phyloP scores from a whole-genome alignment of 2,329 filamentous ascomycete genomes.

The Zarea fungicola region DNA sequence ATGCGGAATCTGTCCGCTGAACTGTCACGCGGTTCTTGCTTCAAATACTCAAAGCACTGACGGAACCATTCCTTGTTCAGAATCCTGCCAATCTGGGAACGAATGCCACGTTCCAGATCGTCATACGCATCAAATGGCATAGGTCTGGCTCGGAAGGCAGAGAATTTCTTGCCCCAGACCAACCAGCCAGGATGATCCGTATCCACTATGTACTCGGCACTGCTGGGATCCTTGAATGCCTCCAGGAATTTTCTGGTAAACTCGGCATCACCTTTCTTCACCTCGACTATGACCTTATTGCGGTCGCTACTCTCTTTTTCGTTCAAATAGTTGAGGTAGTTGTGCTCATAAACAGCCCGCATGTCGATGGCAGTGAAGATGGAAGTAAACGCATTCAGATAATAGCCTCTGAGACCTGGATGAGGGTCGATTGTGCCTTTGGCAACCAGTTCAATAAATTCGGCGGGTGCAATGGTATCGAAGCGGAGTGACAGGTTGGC shows the following conservation, averaged over 20 bases:
- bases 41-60: slow-evolving; percentile 86
- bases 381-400: slow-evolving; percentile 68
- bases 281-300: slow-evolving; percentile 69
- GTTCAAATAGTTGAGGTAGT: slow-evolving; percentile 79
- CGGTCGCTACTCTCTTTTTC: slow-evolving; percentile 68
- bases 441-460: slow-evolving; percentile 78
- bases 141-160: slow-evolving; percentile 69
- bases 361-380: slow-evolving; percentile 84
- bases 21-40: slow-evolving; percentile 86
- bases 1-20: slow-evolving; percentile 83
- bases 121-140: slow-evolving; percentile 68
- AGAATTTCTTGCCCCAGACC: slow-evolving; percentile 86
- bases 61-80: slow-evolving; percentile 82
- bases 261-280: slow-evolving; percentile 65
- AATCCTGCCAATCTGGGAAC: slow-evolving; percentile 73
- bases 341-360: slow-evolving; percentile 77
- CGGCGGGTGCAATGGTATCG: slow-evolving; percentile 73
- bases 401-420: slow-evolving; percentile 75
- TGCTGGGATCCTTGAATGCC: slow-evolving; percentile 63
- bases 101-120: slow-evolving; percentile 66
- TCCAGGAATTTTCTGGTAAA: slow-evolving; percentile 78
- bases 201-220: slow-evolving; percentile 82
- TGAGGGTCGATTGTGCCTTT: slow-evolving; percentile 85
- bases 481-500: slow-evolving; percentile 90
- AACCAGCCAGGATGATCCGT: slow-evolving; percentile 93